phyloP scores from a whole-genome alignment of 768 basidiomycete genomes.

The Amanita rubescens region DNA sequence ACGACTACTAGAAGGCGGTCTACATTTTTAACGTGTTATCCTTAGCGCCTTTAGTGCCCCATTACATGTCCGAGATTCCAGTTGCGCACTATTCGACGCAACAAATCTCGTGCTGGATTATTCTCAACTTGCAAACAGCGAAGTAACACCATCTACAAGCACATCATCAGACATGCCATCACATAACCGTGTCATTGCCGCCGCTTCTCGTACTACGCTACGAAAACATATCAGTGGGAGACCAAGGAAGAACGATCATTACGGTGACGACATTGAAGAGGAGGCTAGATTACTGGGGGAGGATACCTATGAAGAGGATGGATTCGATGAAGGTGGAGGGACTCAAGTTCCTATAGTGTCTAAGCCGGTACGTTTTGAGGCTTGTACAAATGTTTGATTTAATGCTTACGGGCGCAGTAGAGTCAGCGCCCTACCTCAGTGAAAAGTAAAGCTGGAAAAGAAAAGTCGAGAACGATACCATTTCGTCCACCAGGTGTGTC shows the following conservation, averaged over 20 bases:
- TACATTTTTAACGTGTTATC: neutral
- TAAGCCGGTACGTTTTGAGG: constrained; percentile 14
- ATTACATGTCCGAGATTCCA: constrained; percentile 67
- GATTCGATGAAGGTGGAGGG: constrained; percentile 18
- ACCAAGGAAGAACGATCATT: constrained; percentile 44
- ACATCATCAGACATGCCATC: constrained; percentile 11
- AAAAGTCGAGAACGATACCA: constrained; percentile 71
- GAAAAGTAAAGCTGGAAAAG: constrained; percentile 27
- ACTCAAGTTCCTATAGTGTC: constrained; percentile 10
- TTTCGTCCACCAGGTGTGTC: constrained; percentile 63
- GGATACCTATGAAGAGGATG: constrained; percentile 29
- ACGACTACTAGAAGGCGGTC: neutral
- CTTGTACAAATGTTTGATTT: neutral
- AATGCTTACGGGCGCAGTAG: constrained; percentile 11
- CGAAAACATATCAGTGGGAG: constrained; percentile 18
- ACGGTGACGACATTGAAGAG: constrained; percentile 60
- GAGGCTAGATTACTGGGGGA: constrained; percentile 45
- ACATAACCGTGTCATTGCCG: constrained; percentile 15
- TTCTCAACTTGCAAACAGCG: constrained; percentile 31
- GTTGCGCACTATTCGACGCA: constrained; percentile 51
- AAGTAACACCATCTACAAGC: constrained; percentile 15
- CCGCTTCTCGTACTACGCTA: constrained; percentile 19
- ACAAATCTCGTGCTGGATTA: constrained; percentile 41
- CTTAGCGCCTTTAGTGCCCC: neutral
- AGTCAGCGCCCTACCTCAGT: constrained; percentile 17